Conservation (phyloP, 1,139 yeast genomes). For the Hemisphaericaspora lyxosophila region DNA sequence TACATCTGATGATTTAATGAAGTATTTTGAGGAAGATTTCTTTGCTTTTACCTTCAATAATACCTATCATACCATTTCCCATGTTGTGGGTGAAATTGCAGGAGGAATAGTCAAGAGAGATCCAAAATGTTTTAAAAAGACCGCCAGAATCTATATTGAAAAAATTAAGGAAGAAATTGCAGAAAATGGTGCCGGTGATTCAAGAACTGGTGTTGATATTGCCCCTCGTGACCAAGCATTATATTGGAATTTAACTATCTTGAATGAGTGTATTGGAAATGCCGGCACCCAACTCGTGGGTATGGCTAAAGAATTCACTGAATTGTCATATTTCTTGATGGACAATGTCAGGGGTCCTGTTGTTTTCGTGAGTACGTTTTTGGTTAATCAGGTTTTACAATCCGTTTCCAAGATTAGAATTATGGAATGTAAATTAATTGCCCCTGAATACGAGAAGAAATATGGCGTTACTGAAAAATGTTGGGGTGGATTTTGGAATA, state of each 20-base stretch:
- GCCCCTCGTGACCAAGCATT: conserved; percentile 77
- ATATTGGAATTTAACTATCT: conserved; percentile 68
- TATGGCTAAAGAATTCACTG: conserved; percentile 46
- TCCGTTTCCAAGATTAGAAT: conserved; percentile 63
- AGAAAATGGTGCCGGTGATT: conserved; percentile 83
- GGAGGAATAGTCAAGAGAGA: conserved; percentile 68
- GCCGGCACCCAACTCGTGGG: conserved; percentile 54
- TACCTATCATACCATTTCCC: conserved; percentile 65
- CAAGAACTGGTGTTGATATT: conserved; percentile 67
- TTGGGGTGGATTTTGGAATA: conserved; percentile 75
- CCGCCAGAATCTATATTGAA: conserved; percentile 47
- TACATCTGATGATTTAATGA: conserved; percentile 63
- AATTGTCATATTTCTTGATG: conserved; percentile 53
- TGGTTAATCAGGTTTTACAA: conserved; percentile 67
- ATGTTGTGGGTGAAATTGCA: conserved; percentile 67
- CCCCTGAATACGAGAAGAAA: conserved; percentile 32
- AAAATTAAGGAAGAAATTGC: conserved; percentile 66
- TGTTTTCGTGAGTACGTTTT: conserved; percentile 44
- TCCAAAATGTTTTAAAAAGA: conserved; percentile 46
- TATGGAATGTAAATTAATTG: conserved; percentile 53
- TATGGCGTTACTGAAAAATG: conserved; percentile 48
- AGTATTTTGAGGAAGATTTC: conserved; percentile 50
- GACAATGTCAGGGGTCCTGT: conserved; percentile 68
- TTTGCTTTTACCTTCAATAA: conserved; percentile 58
- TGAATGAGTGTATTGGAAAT: conserved; percentile 72